These are phyloP conservation scores for Extremus antarcticus DNA, from an alignment of 495 filamentous ascomycete species.

Conservation along the genomic window DNA sequence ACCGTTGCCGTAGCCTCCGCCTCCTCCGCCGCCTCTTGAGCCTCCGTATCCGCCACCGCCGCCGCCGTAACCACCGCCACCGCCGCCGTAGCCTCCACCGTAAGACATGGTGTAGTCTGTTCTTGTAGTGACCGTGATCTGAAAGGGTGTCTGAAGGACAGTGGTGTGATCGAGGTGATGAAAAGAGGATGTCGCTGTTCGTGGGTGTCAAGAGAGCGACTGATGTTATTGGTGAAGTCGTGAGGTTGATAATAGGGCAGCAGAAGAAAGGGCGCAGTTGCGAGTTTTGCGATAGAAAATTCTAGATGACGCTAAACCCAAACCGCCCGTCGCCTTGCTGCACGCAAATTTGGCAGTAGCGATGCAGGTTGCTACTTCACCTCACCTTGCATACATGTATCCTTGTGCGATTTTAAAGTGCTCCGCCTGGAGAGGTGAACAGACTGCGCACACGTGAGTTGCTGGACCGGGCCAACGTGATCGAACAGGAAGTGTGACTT, in stretches of 20 bases:
- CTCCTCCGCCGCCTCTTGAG: constrained; percentile 39
- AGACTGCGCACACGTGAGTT: no score
- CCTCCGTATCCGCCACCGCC: constrained; percentile 40
- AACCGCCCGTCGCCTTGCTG: no score
- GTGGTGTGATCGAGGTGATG: no score
- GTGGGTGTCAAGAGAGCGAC: background rate
- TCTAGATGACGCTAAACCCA: background rate
- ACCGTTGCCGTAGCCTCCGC: constrained; percentile 35
- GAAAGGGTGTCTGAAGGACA: background rate
- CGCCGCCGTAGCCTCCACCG: constrained; percentile 53
- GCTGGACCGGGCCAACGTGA: no score
- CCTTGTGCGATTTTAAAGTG: no score
- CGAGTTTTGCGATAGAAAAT: background rate
- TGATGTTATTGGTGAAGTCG: background rate
- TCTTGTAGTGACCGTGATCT: constrained; percentile 2
- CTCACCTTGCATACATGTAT: no score
- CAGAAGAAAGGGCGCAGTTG: background rate
- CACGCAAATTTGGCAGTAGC: no score
- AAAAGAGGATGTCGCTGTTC: background rate
- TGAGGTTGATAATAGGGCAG: background rate
- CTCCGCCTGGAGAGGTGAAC: no score
- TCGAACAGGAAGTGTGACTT: no score
- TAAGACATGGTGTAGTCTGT: constrained; percentile 48
- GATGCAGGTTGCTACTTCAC: no score
- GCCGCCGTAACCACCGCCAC: constrained; percentile 38